These are phyloP conservation scores for Sporothrix protearum DNA, from an alignment of 2,329 filamentous ascomycete species.

Conservation along the genomic window DNA sequence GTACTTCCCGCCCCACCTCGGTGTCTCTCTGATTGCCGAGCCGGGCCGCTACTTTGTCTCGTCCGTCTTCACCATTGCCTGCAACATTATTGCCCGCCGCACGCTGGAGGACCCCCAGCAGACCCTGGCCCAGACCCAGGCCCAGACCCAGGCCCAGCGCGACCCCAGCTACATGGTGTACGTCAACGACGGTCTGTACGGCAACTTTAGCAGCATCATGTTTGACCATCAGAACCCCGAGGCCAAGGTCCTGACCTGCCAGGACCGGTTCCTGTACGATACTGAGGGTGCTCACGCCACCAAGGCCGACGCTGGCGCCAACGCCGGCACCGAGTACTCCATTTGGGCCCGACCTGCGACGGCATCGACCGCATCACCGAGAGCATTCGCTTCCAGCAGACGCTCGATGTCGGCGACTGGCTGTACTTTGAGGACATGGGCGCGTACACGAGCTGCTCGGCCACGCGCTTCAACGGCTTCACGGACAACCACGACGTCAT, in stretches of 20 bases:
- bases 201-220: constrained; percentile 99
- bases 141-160: no score
- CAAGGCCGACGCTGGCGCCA: constrained; percentile 35
- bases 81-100: constrained; percentile 92
- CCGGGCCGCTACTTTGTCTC: constrained; percentile 96
- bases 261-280: constrained; percentile 57
- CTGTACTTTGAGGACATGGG: constrained; percentile 99
- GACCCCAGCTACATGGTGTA: constrained; percentile 88
- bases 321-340: constrained; percentile 71
- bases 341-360: constrained; percentile 97
- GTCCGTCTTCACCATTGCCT: constrained; percentile 88
- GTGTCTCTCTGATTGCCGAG: constrained; percentile 86
- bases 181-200: constrained; percentile 95
- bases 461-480: constrained; percentile 97
- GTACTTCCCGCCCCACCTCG: constrained; percentile 71
- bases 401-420: constrained; percentile 92
- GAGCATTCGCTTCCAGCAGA: constrained; percentile 70
- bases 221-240: constrained; percentile 95
- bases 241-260: constrained; percentile 71
- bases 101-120: constrained; percentile 73
- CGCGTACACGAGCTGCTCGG: constrained; percentile 96
- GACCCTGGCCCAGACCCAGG: constrained; percentile 35
- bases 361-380: constrained; percentile 92
- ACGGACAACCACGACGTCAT: constrained; percentile 87
- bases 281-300: constrained; percentile 34